A percentile compares a stretch with the other conserved stretches of the same genome.
Conservation (phyloP, 2,329 filamentous ascomycete species). For the Truncatella angustata region DNA sequence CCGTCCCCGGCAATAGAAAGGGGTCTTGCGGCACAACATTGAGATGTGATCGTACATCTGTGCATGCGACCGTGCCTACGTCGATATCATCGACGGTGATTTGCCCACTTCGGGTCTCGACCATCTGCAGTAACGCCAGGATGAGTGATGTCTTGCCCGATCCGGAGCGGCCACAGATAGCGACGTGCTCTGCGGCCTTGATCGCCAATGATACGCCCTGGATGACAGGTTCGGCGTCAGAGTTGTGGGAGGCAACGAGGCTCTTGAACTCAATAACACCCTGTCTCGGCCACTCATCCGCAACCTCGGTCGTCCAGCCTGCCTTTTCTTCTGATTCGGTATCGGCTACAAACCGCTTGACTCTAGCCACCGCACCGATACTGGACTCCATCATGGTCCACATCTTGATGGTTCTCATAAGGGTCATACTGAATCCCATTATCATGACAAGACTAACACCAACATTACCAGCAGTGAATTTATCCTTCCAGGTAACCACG, state of each 20-base stretch:
- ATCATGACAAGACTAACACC: conserved; percentile 38
- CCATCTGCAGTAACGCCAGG: conserved; percentile 14
- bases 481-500: conserved; percentile 16
- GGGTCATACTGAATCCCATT: conserved; percentile 31
- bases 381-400: conserved; percentile 32
- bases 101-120: conserved; percentile 10
- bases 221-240: conserved; percentile 10
- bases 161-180: conserved; percentile 16
- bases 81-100: conserved; percentile 15
- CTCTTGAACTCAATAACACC: not conserved
- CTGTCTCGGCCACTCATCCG: conserved; percentile 5
- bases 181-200: conserved; percentile 12
- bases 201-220: conserved; percentile 10
- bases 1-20: conserved; percentile 15
- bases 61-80: conserved; percentile 3
- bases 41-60: conserved; percentile 13
- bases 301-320: not conserved
- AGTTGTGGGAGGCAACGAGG: not conserved
- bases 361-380: conserved; percentile 19
- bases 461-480: conserved; percentile 8
- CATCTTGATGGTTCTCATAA: conserved; percentile 27
- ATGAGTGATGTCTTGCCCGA: conserved; percentile 16
- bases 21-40: conserved; percentile 19
- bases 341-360: conserved; percentile 5
- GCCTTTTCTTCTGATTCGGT: conserved; percentile 7